Base-by-base conservation (phyloP, 2,329 filamentous ascomycete genomes). In the Ustulina deusta region DNA sequence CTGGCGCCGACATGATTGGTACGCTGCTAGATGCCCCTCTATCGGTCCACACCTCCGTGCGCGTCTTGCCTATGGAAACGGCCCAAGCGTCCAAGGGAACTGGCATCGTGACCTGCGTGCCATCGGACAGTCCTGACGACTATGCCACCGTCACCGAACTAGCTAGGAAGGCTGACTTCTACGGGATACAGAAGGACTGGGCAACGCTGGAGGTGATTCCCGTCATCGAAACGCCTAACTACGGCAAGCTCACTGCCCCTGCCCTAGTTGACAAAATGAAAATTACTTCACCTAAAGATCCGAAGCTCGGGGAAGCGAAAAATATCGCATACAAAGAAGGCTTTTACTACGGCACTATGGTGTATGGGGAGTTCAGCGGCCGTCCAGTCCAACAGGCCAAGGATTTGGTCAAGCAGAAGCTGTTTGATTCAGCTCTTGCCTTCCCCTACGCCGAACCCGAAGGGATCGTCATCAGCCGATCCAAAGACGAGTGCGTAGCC, bases 271-370 rank as follows among this genome's bases (percentile, higher is more conserved):
- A 44, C 17, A 20, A 44, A 20, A 65, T 68, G 66, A 98, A 98
- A 86, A 99, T 99, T 78, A 91, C 93, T 71, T 98, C 95, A 11
- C 95, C 96, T 69, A 99, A 99, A 82, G 96, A 99, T 90, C 38
- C 96, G 93, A 78, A 94, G 81, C 89, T 99, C 52, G 92, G 92
- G 52, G 92, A 97, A 80, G 96, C 96, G 51, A 99, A 99, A 83
- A 95, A 98, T 73, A 84, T 97, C 72, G 94, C 96, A 0, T 99
- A 99, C 86, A 97, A 96, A 82, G 94, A 97, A 78, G 96, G 94
- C 17, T 98, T 93, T 84, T 99, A 99, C 84, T 94, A 97, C 82
- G 96, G 96, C 72, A 91, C 87, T 65, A 93, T 99, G 90, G 84
- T 94, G 71, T 87, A 93, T 68, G 96, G 96, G 64, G 92, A 97